Base-by-base conservation (phyloP, 306 rosid species). In the Begonia peltatifolia region DNA sequence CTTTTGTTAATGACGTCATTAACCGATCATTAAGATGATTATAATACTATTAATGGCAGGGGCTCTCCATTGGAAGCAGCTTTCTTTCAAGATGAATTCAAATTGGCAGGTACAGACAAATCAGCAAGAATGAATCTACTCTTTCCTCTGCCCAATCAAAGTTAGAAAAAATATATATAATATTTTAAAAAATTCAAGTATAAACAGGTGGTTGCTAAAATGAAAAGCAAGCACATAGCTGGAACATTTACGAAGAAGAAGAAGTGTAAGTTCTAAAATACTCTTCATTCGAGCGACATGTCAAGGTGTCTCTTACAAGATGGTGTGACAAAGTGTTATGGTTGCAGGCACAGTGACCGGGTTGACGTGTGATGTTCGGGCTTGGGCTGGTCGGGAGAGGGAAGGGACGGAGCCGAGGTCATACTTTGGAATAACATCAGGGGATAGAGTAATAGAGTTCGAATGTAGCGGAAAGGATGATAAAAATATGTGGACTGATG, bases 61-160 rank as follows among this genome's bases (percentile, higher is more conserved):
- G 53, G 85, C 56, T 72, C 90, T 89, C 53, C 94, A 89, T 74
- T 85, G 95, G 97, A 89, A 89, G 89, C 84, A 67, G 63, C 94
- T 89, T 64, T 85, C 95, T 62, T 82, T 84, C 82, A 69, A 72
- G 63, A 71, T 83, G 49, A 78, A 85, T 63, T 74, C 95, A 61
- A 78, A 78, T 11, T 76, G 81, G 75, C 90, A 89, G 97, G 97
- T 89, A 79, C 47, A 58, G 48, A 50, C 41, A 46, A 41, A 41
- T 68, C 30, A 46, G 56, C 50, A 47, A 49, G 9, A 30, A 30
- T 7, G 38, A 30, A 30, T 30, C 38, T 5, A 30, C 38, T 30
- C 8, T 30, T 30, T 30, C 38, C 6, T 30, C 1, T 30, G 38
- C 1, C 38, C 38, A 30, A 30, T 30, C 38, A 30, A 30, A 30